Evolutionary conservation across 1,284 basidiomycete genomes (phyloP).

Genomic region (Sporisorium scitamineum): DNA sequence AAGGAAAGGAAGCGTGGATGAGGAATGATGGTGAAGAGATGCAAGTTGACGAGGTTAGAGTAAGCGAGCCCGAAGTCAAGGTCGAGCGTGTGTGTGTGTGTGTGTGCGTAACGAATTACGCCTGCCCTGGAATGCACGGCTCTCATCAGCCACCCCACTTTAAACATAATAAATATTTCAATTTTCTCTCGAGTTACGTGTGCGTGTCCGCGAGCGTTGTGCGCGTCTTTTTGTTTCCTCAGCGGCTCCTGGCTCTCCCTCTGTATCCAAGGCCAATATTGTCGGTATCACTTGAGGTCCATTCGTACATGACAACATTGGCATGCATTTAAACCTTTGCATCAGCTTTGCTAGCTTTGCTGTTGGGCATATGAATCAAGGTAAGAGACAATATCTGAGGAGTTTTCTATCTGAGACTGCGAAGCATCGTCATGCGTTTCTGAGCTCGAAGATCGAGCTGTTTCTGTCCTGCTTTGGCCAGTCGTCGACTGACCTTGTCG

Average conservation of each 20-base stretch:
- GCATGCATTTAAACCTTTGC: background rate
- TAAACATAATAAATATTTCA: no score
- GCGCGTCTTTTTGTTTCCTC: no score
- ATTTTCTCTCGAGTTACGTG: no score
- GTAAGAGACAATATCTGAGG: background rate
- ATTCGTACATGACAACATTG: background rate
- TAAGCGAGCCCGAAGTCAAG: background rate
- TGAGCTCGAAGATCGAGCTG: conserved; percentile 39
- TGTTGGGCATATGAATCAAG: background rate
- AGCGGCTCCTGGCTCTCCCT: no score
- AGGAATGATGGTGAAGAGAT: background rate
- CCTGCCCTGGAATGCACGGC: no score
- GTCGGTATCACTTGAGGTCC: background rate
- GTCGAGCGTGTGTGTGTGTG: no score
- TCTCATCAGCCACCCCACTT: no score
- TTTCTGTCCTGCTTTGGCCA: conserved; percentile 36
- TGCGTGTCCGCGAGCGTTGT: background rate
- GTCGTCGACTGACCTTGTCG: conserved; percentile 31
- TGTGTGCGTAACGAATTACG: no score
- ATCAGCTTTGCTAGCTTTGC: background rate
- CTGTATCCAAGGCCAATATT: background rate
- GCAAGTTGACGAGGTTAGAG: background rate
- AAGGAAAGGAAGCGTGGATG: background rate
- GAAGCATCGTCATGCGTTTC: conserved; percentile 53
- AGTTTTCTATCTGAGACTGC: conserved; percentile 21